phyloP scores from a whole-genome alignment of 1,284 basidiomycete species.

The Vanrija sp. region DNA sequence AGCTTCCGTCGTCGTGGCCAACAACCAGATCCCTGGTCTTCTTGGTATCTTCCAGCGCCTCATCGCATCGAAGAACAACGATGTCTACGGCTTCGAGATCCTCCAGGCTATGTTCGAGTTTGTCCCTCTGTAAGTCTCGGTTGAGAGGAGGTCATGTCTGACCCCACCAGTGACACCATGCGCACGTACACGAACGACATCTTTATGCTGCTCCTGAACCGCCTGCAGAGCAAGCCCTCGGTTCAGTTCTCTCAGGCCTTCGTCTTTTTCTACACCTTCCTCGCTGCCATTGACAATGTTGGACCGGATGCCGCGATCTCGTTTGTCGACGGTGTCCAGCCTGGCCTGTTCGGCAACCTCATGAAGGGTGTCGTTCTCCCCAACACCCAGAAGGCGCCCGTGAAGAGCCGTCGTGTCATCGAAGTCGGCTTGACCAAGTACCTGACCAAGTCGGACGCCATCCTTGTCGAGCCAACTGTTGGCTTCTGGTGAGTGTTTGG shows the following conservation, averaged over 20 bases:
- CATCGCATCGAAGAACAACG: constrained; percentile 82
- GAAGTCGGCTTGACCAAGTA: constrained; percentile 78
- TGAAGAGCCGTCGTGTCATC: constrained; percentile 77
- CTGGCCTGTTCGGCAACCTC: constrained; percentile 79
- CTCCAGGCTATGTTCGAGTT: constrained; percentile 71
- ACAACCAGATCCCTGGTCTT: constrained; percentile 71
- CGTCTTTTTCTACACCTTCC: constrained; percentile 70
- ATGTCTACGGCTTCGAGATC: constrained; percentile 86
- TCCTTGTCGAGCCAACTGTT: constrained; percentile 63
- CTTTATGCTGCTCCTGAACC: constrained; percentile 73
- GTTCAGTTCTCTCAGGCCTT: constrained; percentile 83
- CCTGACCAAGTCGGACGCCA: constrained; percentile 66
- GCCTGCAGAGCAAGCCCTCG: constrained; percentile 85
- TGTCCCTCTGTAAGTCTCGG: constrained; percentile 64
- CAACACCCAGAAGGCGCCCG: constrained; percentile 72
- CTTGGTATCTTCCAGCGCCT: constrained; percentile 90
- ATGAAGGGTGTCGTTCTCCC: constrained; percentile 74
- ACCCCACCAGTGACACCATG: constrained; percentile 57
- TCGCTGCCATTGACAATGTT: constrained; percentile 68
- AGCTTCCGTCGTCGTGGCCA: constrained; percentile 62
- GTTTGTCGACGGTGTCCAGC: constrained; percentile 77
- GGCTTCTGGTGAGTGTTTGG: constrained; percentile 59
- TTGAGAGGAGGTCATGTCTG: background rate
- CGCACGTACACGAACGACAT: constrained; percentile 72
- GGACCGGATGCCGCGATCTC: constrained; percentile 76